Evolutionary conservation across 805 yeast genomes (phyloP).

Genomic region (Candida peoriensis): DNA sequence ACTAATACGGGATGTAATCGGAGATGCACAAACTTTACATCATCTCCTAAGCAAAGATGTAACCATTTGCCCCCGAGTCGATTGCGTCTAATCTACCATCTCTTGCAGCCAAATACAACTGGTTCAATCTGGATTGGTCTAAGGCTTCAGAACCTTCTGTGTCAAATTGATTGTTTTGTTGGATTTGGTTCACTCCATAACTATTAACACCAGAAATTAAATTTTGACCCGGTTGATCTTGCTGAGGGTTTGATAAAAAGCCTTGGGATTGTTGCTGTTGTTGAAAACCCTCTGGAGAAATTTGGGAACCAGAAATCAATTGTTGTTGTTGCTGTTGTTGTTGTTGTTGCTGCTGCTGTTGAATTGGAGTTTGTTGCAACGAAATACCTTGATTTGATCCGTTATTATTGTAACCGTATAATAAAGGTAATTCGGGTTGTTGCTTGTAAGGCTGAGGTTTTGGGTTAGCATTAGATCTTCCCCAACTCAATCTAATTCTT

Average conservation of each 20-base stretch:
- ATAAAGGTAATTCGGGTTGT: slow-evolving; percentile 20
- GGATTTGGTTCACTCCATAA: slow-evolving; percentile 16
- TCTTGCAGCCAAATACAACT: slow-evolving; percentile 48
- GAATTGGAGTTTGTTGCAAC: slow-evolving; percentile 10
- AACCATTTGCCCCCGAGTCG: slow-evolving; percentile 42
- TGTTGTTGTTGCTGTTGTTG: neutral
- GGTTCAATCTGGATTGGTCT: slow-evolving; percentile 40
- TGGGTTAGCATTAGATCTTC: slow-evolving; percentile 43
- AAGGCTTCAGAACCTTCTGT: slow-evolving; percentile 31
- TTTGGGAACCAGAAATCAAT: neutral
- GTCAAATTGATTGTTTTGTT: slow-evolving; percentile 13
- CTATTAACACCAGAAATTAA: neutral
- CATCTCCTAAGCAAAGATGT: slow-evolving; percentile 5
- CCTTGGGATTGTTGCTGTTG: slow-evolving; percentile 8
- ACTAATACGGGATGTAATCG: too few species aligned
- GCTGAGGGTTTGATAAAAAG: slow-evolving; percentile 1
- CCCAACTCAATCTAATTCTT: slow-evolving; percentile 84
- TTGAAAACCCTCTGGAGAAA: neutral
- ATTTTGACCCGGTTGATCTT: too few species aligned
- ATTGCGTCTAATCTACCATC: slow-evolving; percentile 51
- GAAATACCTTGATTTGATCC: neutral
- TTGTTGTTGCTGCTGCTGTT: slow-evolving; percentile 2
- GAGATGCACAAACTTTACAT: too few species aligned
- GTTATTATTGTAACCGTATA: slow-evolving; percentile 17
- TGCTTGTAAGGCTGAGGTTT: slow-evolving; percentile 18